phyloP scores from a whole-genome alignment of 805 yeast genomes.

The Jamesozyma piceae region DNA sequence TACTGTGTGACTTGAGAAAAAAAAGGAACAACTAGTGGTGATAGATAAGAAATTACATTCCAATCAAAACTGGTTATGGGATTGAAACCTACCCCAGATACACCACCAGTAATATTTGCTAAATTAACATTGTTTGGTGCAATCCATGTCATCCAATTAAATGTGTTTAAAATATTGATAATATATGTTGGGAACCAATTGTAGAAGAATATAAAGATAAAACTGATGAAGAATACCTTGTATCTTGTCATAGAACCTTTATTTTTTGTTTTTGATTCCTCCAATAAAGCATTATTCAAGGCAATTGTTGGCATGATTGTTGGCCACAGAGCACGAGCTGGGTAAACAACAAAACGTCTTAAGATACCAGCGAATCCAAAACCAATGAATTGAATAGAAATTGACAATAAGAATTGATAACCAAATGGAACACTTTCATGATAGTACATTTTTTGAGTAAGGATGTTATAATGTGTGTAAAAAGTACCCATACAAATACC shows the following conservation, averaged over 20 bases:
- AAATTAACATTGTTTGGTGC: slow-evolving; percentile 40
- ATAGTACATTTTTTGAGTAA: slow-evolving; percentile 29
- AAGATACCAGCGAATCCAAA: slow-evolving; percentile 58
- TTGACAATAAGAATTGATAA: slow-evolving; percentile 43
- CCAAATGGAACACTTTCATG: slow-evolving; percentile 34
- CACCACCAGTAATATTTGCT: slow-evolving; percentile 41
- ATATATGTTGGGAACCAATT: slow-evolving; percentile 40
- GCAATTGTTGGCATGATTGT: slow-evolving; percentile 40
- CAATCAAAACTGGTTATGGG: slow-evolving; percentile 48
- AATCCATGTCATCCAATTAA: slow-evolving; percentile 55
- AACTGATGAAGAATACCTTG: slow-evolving; percentile 28
- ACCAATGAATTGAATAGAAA: slow-evolving; percentile 55
- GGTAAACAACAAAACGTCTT: slow-evolving; percentile 49
- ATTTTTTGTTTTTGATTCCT: slow-evolving; percentile 18
- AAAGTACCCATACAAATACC: slow-evolving; percentile 31
- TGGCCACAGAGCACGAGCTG: slow-evolving; percentile 47
- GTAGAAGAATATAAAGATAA: slow-evolving; percentile 31
- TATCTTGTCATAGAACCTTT: slow-evolving; percentile 23
- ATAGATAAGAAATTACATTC: slow-evolving; percentile 32
- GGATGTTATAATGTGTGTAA: slow-evolving; percentile 33
- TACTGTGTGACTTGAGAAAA: slow-evolving; percentile 29
- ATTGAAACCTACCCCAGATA: slow-evolving; percentile 42
- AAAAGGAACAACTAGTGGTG: slow-evolving; percentile 39
- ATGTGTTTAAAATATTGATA: slow-evolving; percentile 35
- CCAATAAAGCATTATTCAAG: slow-evolving; percentile 39